Evolutionary conservation across 345 rosid genomes (phyloP), one percentile per base, ranked within the genome.

Genomic region (Carallia brachiata): DNA sequence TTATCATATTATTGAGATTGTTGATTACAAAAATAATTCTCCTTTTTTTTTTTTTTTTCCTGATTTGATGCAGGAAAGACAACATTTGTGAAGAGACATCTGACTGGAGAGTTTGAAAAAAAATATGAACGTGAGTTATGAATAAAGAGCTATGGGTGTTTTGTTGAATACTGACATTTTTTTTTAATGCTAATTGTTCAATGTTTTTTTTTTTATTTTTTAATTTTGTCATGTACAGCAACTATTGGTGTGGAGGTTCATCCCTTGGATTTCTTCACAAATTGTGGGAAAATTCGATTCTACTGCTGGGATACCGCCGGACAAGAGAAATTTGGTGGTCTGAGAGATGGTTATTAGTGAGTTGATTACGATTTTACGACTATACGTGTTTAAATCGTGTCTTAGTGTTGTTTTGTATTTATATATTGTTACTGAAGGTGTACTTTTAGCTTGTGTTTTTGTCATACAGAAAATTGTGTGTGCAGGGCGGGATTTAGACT

Each of bases 301-400:
- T 88, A 94, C 78, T 91, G 97, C 83, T 94, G 97, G 98, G 97
- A 94, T 36, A 94, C 98, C 58, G 97, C 98, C 8, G 96, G 98
- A 1, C 98, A 94, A 66, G 98, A 91, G 85, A 91, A 90, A 75
- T 91, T 94, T 32, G 97, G 98, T 71, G 97, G 97, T 36, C 92
- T 94, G 4, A 80, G 97, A 69, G 98, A 91, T 87, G 98, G 98
- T 37, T 94, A 94, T 77, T 94, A 91, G 98, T 94, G 73, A 81
- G 98, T 66, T 56, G 28, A 5, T n/a, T 27, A 4, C 16, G 31
- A 7, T 6, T 56, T 56, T 53, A 12, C 10, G 13, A 9, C 48
- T 9, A 10, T 13, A 44, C 2, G 50, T 44, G 50, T 44, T 12
- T 44, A 13, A 13, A 12, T 44, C 16, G 13, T 12, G 17, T 4